These are phyloP conservation scores for Cinnamomum micranthum DNA, from an alignment of 164 flowering plant species.

Conservation along the genomic window DNA sequence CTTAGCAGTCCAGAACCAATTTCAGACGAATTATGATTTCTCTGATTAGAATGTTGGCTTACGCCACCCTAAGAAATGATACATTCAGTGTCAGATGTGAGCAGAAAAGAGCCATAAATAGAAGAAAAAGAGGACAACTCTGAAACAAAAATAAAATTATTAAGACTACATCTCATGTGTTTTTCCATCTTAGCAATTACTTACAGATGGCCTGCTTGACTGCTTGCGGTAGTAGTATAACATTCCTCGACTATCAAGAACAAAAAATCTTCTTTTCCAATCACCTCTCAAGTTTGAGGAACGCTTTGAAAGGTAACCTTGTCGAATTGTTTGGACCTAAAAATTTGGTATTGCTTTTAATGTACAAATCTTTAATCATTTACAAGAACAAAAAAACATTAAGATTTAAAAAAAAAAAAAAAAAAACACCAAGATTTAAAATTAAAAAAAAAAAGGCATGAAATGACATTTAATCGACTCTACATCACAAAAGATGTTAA, in stretches of 20 bases:
- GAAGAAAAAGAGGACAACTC: background rate
- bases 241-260: conserved; percentile 96
- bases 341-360: conserved; percentile 5
- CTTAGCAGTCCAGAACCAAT: conserved; percentile 81
- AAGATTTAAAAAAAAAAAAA: too few species aligned
- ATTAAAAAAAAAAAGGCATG: background rate
- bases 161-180: background rate
- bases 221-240: conserved; percentile 91
- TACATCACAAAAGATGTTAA: background rate
- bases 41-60: conserved; percentile 52
- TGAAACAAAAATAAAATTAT: background rate
- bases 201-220: conserved; percentile 61
- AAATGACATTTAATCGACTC: background rate
- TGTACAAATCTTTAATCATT: background rate
- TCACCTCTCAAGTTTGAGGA: conserved; percentile 94
- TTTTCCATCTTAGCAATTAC: conserved; percentile 21
- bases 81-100: background rate
- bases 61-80: conserved; percentile 46
- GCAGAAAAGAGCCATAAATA: background rate
- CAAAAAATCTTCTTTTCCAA: conserved; percentile 95
- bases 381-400: background rate
- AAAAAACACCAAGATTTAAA: background rate
- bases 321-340: conserved; percentile 95
- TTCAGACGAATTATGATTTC: conserved; percentile 55
- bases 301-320: conserved; percentile 95